phyloP scores from a whole-genome alignment of 1,139 yeast genomes.

The Maudiozyma humilis region DNA sequence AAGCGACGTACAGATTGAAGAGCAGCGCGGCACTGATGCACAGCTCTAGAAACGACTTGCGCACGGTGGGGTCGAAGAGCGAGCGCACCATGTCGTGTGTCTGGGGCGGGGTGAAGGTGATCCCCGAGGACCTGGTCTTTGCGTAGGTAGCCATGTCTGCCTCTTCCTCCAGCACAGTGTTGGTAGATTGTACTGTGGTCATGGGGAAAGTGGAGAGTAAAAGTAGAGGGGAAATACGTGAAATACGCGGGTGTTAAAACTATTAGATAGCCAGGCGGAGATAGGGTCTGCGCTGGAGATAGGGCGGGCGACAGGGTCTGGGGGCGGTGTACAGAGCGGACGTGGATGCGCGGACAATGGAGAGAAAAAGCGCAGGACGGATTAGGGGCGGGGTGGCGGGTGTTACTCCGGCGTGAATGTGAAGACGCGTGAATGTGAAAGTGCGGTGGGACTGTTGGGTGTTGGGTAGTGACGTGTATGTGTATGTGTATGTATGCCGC shows the following conservation, averaged over 20 bases:
- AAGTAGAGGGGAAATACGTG: neutral
- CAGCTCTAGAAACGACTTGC: slow-evolving; percentile 60
- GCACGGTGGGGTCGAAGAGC: slow-evolving; percentile 65
- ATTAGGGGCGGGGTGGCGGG: neutral
- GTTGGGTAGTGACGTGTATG: too few species aligned
- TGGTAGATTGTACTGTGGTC: too few species aligned
- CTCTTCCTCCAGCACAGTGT: too few species aligned
- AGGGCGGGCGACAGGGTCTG: too few species aligned
- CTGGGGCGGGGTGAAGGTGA: slow-evolving; percentile 57
- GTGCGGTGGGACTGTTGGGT: neutral
- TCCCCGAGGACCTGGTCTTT: slow-evolving; percentile 26
- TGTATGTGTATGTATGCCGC: too few species aligned
- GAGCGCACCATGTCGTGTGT: slow-evolving; percentile 86
- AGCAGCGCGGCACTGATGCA: slow-evolving; percentile 47
- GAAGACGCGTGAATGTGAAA: neutral
- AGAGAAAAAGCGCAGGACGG: neutral
- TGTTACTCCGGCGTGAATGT: too few species aligned
- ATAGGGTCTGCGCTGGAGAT: neutral
- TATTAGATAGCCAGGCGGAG: neutral
- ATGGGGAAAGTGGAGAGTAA: neutral
- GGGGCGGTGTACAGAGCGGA: neutral
- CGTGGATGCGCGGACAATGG: neutral
- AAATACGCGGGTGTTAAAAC: neutral
- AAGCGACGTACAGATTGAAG: slow-evolving; percentile 47
- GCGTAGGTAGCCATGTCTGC: slow-evolving; percentile 12